Percentiles rank a stretch among this genome's conserved stretches.
Evolutionary conservation across 805 yeast species (phyloP).

Genomic region (Starmerella lactis-condensi): DNA sequence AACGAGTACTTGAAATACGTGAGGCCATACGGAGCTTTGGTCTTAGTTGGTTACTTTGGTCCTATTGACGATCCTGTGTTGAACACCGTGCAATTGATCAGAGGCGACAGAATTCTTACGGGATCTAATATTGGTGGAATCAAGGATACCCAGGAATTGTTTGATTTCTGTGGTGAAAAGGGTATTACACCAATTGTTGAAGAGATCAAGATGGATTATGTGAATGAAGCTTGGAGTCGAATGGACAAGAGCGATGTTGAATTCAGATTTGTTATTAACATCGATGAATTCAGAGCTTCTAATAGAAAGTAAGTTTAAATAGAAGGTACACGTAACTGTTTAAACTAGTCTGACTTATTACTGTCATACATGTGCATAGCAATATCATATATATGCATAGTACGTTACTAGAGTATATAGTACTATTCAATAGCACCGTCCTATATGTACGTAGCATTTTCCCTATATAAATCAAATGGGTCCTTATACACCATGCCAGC

Average conservation of each 20-base stretch:
- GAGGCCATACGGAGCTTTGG: slow-evolving; percentile 39
- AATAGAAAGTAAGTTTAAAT: background rate
- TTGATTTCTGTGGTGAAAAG: slow-evolving; percentile 43
- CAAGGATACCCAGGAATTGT: slow-evolving; percentile 46
- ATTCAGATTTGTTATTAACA: slow-evolving; percentile 16
- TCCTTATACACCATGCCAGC: too few relatives aligned
- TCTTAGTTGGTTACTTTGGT: slow-evolving; percentile 49
- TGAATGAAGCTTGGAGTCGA: slow-evolving; percentile 13
- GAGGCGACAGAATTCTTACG: slow-evolving; percentile 24
- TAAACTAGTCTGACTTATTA: background rate
- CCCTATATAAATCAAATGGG: too few relatives aligned
- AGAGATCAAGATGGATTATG: slow-evolving; percentile 29
- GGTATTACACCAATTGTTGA: slow-evolving; percentile 47
- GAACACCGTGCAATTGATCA: slow-evolving; percentile 30
- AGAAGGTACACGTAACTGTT: background rate
- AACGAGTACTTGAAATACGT: slow-evolving; percentile 32
- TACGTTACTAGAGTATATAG: background rate
- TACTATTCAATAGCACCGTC: too few relatives aligned
- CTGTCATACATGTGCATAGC: background rate
- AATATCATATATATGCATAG: background rate
- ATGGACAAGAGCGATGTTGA: slow-evolving; percentile 11
- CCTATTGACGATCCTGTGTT: slow-evolving; percentile 20
- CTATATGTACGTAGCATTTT: too few relatives aligned
- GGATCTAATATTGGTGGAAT: slow-evolving; percentile 46
- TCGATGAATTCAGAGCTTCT: slow-evolving; percentile 1